These are phyloP conservation scores for Trichoderma citrinoviride DNA, from an alignment of 2,329 filamentous ascomycete genomes.

Conservation along the genomic window DNA sequence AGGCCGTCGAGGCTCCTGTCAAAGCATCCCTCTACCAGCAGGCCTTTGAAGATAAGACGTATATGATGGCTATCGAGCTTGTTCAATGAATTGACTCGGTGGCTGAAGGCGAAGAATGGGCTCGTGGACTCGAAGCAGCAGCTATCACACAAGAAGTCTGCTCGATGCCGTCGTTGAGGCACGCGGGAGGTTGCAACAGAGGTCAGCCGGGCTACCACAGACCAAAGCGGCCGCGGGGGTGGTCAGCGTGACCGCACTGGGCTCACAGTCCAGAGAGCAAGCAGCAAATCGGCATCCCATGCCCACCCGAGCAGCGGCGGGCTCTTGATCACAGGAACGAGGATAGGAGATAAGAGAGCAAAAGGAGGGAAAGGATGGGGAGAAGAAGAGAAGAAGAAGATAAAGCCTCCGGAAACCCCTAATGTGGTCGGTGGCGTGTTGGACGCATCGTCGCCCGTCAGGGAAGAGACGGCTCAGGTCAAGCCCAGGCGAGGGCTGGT, in stretches of 20 bases:
- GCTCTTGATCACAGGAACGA: constrained; percentile 19
- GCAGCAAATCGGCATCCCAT: constrained; percentile 9
- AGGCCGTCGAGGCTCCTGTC: constrained; percentile 5
- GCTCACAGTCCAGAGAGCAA: constrained; percentile 14
- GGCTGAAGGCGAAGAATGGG: not conserved
- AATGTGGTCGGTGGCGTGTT: constrained; percentile 9
- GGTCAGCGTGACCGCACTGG: constrained; percentile 23
- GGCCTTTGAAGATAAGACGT: not conserved
- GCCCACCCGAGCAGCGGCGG: constrained; percentile 11
- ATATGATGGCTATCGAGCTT: not conserved
- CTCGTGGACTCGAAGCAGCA: not conserved
- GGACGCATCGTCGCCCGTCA: not conserved
- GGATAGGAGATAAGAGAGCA: not conserved
- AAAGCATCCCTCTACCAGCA: not conserved
- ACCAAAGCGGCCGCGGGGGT: constrained; percentile 21
- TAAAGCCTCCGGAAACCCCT: not conserved
- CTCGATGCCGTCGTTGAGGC: constrained; percentile 14
- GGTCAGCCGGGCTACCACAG: constrained; percentile 23
- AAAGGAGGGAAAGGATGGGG: not conserved
- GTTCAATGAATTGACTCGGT: not conserved
- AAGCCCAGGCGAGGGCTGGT: not conserved
- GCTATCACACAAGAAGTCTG: not conserved
- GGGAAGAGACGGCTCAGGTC: constrained; percentile 10
- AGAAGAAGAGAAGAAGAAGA: not conserved
- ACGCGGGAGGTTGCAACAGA: constrained; percentile 1